A percentile compares a stretch with the other conserved stretches of the same genome.
Evolutionary conservation across 495 filamentous ascomycete genomes (phyloP).

Genomic region (Trichoderma erinaceum): DNA sequence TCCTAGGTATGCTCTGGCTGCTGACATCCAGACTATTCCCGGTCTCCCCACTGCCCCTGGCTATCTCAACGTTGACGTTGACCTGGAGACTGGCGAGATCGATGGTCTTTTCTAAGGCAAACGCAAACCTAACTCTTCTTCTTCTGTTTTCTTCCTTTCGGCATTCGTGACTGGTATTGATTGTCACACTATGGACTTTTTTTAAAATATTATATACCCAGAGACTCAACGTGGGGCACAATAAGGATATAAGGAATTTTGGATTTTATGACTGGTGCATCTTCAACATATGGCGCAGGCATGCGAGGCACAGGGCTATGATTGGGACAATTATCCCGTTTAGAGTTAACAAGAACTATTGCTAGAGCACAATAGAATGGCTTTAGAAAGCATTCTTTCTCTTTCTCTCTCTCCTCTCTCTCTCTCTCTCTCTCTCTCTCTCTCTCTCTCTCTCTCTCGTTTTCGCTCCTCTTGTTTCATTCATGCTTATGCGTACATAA

Average conservation of each 20-base stretch:
- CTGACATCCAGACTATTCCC: slow-evolving; percentile 97
- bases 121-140: background rate
- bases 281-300: slow-evolving; percentile 14
- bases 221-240: background rate
- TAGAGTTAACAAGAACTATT: slow-evolving; percentile 3
- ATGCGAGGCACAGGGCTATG: background rate
- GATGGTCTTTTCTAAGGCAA: slow-evolving; percentile 77
- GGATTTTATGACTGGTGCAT: slow-evolving; percentile 3
- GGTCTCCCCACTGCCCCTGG: slow-evolving; percentile 92
- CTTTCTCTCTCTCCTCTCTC: too few species aligned
- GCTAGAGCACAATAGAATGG: background rate
- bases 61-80: slow-evolving; percentile 93
- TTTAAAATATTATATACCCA: background rate
- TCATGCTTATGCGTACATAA: too few species aligned
- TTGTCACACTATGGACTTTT: background rate
- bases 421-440: too few species aligned
- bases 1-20: slow-evolving; percentile 79
- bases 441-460: too few species aligned
- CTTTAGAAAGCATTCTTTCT: background rate
- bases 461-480: too few species aligned
- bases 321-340: background rate
- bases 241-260: background rate
- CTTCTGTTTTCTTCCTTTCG: background rate
- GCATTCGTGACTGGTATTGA: background rate
- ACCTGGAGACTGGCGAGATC: slow-evolving; percentile 89